Evolutionary conservation across 768 basidiomycete genomes (phyloP).

Genomic region (Tulasnella sp.): DNA sequence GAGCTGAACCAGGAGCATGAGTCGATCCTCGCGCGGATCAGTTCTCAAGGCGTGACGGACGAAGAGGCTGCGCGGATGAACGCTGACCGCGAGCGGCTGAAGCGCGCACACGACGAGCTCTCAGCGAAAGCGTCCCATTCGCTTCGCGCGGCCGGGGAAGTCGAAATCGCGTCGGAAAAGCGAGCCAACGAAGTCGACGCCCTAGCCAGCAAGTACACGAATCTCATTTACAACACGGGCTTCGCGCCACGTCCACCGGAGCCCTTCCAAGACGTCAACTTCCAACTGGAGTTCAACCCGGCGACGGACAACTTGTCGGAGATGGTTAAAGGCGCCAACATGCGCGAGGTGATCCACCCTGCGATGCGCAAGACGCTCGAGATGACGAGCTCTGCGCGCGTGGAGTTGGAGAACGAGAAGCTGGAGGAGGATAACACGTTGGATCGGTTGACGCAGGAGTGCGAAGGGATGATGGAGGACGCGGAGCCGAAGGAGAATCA

Average conservation of each 20-base stretch:
- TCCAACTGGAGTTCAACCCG: slow-evolving; percentile 70
- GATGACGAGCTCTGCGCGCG: slow-evolving; percentile 54
- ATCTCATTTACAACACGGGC: slow-evolving; percentile 60
- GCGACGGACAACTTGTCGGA: slow-evolving; percentile 59
- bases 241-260: slow-evolving; percentile 63
- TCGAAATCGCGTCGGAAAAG: slow-evolving; percentile 76
- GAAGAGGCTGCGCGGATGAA: slow-evolving; percentile 91
- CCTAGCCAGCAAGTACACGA: slow-evolving; percentile 67
- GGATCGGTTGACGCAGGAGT: slow-evolving; percentile 61
- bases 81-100: slow-evolving; percentile 70
- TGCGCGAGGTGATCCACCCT: slow-evolving; percentile 64
- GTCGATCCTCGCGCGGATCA: slow-evolving; percentile 53
- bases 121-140: slow-evolving; percentile 65
- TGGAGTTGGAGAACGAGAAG: slow-evolving; percentile 60
- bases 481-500: slow-evolving; percentile 63
- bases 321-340: slow-evolving; percentile 55
- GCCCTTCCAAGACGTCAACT: slow-evolving; percentile 61
- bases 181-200: slow-evolving; percentile 73
- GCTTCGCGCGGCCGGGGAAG: slow-evolving; percentile 56
- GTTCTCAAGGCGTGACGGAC: slow-evolving; percentile 77
- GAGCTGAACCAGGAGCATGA: slow-evolving; percentile 53
- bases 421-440: slow-evolving; percentile 76
- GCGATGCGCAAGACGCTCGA: slow-evolving; percentile 63
- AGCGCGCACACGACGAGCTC: slow-evolving; percentile 62
- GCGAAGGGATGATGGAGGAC: slow-evolving; percentile 74